Evolutionary conservation across 768 basidiomycete species (phyloP).

Genomic region (Tulasnella sp.): DNA sequence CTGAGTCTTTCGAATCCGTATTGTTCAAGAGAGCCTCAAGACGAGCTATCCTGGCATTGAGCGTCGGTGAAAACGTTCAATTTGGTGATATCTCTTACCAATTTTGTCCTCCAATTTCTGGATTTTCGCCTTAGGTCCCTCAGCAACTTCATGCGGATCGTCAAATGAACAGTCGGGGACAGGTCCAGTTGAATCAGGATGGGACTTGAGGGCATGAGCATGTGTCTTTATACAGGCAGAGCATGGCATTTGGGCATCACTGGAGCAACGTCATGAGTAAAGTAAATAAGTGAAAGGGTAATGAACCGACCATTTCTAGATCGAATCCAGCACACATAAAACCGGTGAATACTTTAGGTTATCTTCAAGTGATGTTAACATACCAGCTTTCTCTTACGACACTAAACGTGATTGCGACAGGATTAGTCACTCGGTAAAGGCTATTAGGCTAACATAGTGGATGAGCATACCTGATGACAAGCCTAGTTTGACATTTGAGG

Average conservation of each 20-base stretch:
- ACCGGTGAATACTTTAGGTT: no score
- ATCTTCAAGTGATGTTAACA: no score
- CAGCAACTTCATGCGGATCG: slow-evolving; percentile 1
- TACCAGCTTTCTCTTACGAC: no score
- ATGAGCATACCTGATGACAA: no score
- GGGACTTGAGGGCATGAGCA: slow-evolving; percentile 1
- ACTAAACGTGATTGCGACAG: no score
- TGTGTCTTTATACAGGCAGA: neutral
- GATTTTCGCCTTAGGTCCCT: slow-evolving; percentile 4
- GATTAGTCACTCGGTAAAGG: no score
- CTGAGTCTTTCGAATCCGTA: neutral
- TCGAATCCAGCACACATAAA: no score
- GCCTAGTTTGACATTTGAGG: no score
- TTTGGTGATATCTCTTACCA: neutral
- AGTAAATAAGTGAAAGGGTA: no score
- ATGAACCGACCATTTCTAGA: no score
- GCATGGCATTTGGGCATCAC: slow-evolving; percentile 2
- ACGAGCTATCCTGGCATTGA: neutral
- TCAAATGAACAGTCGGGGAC: slow-evolving; percentile 4
- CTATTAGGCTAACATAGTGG: no score
- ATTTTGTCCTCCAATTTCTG: neutral
- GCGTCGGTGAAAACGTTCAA: neutral
- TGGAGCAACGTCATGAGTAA: no score
- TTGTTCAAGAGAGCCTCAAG: neutral
- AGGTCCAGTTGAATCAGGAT: neutral